A percentile compares a stretch with the other conserved stretches of the same genome.
Conservation (phyloP, 768 basidiomycete genomes). For the Amanita exitialis region DNA sequence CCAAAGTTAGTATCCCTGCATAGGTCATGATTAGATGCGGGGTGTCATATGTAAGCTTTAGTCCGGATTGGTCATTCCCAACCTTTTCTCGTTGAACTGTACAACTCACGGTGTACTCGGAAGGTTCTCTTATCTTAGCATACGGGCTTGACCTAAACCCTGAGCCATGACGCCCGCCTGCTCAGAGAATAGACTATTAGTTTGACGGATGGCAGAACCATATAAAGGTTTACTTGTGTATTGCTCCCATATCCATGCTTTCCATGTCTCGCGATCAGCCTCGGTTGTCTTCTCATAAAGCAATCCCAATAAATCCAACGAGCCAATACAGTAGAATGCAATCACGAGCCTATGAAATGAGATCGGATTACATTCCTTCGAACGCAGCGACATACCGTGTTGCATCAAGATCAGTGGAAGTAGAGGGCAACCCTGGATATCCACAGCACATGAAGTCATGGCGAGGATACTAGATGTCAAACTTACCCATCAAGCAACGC, state of each 20-base stretch:
- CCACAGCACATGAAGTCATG: neutral
- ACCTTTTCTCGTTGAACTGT: neutral
- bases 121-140: slow-evolving; percentile 32
- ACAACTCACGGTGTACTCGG: slow-evolving; percentile 6
- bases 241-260: slow-evolving; percentile 85
- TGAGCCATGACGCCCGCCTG: slow-evolving; percentile 49
- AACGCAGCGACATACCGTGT: slow-evolving; percentile 40
- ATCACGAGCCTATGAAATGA: slow-evolving; percentile 55
- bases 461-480: neutral
- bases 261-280: slow-evolving; percentile 53
- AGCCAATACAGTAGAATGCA: slow-evolving; percentile 82
- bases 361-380: slow-evolving; percentile 8
- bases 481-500: slow-evolving; percentile 49
- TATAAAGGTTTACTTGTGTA: slow-evolving; percentile 38
- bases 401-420: slow-evolving; percentile 60
- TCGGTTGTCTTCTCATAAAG: slow-evolving; percentile 35
- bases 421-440: slow-evolving; percentile 46
- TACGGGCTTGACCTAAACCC: slow-evolving; percentile 73
- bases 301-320: slow-evolving; percentile 64
- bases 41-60: slow-evolving; percentile 44
- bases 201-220: neutral
- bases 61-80: slow-evolving; percentile 7
- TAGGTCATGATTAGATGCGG: slow-evolving; percentile 94
- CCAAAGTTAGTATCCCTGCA: slow-evolving; percentile 74
- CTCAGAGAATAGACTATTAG: neutral